Evolutionary conservation across 371 early-diverging fungal species (phyloP).

Genomic region (Thermomucor indicae-seudaticae): DNA sequence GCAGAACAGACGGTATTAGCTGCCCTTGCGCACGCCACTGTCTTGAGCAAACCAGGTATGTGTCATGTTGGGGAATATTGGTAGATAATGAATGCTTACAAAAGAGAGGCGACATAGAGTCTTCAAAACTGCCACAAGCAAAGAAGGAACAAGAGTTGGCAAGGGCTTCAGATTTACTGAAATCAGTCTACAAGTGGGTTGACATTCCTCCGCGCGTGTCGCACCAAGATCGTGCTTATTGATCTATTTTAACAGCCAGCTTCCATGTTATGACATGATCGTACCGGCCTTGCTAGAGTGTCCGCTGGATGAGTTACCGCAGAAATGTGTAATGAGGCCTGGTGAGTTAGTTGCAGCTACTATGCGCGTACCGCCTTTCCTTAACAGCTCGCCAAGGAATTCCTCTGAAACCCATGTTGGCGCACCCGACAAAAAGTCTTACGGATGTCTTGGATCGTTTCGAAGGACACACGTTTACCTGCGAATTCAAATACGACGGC

Average conservation of each 20-base stretch:
- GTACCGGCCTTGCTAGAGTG: conserved; percentile 80
- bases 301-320: conserved; percentile 62
- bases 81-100: neutral
- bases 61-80: neutral
- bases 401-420: conserved; percentile 99
- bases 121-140: conserved; percentile 41
- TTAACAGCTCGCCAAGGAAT: conserved; percentile 46
- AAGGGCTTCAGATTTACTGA: conserved; percentile 73
- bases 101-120: conserved; percentile 17
- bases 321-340: conserved; percentile 85
- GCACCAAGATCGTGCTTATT: conserved; percentile 1
- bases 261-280: conserved; percentile 90
- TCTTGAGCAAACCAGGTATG: conserved; percentile 45
- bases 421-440: conserved; percentile 97
- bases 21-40: conserved; percentile 82
- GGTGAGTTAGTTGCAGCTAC: conserved; percentile 33
- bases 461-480: conserved; percentile 88
- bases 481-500: conserved; percentile 99
- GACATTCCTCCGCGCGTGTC: neutral
- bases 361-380: neutral
- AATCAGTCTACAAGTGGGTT: conserved; percentile 84
- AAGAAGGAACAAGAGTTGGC: conserved; percentile 57
- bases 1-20: conserved; percentile 94
- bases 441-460: conserved; percentile 94
- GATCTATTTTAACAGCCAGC: conserved; percentile 47